Percentiles rank a stretch among this genome's conserved stretches.
These are phyloP conservation scores for Coffea canephora DNA, from an alignment of 257 asterid species.

Conservation along the genomic window DNA sequence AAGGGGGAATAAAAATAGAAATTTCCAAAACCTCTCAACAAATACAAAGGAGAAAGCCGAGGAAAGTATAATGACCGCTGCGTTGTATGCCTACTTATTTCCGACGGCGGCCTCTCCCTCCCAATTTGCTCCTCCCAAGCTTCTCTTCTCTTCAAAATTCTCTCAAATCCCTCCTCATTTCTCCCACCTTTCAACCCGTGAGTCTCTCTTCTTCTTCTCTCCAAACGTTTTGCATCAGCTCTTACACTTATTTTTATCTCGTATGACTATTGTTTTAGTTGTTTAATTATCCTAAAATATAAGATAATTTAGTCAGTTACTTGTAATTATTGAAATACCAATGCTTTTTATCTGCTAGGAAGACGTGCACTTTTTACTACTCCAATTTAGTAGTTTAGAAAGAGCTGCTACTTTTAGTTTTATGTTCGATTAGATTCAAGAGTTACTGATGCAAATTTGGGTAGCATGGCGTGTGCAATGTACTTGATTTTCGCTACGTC, in stretches of 20 bases:
- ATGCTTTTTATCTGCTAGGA: too few species aligned
- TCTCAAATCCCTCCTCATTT: conserved; percentile 1
- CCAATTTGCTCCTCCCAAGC: background rate
- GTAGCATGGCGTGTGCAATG: background rate
- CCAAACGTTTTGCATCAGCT: background rate
- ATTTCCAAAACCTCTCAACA: background rate
- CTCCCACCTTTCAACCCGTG: conserved; percentile 15
- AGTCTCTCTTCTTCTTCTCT: conserved; percentile 9
- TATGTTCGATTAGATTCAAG: background rate
- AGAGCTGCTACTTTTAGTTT: background rate
- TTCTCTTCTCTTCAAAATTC: background rate
- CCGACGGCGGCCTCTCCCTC: conserved; percentile 9
- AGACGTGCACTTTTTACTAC: too few species aligned
- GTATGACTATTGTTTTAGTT: background rate
- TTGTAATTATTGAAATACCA: too few species aligned
- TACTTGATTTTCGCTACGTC: too few species aligned
- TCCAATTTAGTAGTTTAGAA: too few species aligned
- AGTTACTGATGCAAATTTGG: too few species aligned
- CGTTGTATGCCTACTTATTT: conserved; percentile 11
- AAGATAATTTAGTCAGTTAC: too few species aligned
- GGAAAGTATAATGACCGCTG: conserved; percentile 4
- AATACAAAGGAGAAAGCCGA: background rate
- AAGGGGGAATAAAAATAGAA: background rate
- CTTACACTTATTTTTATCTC: too few species aligned
- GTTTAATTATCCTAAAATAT: too few species aligned